Conservation (phyloP, 768 basidiomycete species). For the Mycena haematopus region DNA sequence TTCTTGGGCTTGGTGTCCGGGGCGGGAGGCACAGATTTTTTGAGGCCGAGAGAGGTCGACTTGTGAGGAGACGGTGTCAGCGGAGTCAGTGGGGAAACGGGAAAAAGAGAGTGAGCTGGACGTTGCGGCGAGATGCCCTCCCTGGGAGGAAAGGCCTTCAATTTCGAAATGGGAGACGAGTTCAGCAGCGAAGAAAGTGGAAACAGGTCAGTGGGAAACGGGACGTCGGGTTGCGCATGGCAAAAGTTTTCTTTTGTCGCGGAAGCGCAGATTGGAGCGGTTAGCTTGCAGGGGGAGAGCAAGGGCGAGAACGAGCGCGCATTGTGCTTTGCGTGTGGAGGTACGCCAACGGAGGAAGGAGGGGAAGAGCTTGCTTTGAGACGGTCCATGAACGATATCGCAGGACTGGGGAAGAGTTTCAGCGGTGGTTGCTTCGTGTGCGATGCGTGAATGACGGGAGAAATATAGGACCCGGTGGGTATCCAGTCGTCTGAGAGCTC, state of each 20-base stretch:
- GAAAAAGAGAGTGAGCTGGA: constrained; percentile 8
- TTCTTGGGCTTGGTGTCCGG: constrained; percentile 33
- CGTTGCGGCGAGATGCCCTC: constrained; percentile 3
- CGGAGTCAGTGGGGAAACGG: constrained; percentile 39
- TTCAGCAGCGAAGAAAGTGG: not conserved
- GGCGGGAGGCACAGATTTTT: constrained; percentile 26
- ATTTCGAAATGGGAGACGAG: not conserved
- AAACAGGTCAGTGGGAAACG: not conserved
- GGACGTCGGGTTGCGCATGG: not conserved
- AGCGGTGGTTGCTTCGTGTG: not conserved
- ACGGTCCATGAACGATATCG: constrained; percentile 24
- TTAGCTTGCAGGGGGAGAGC: constrained; percentile 20
- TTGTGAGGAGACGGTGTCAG: constrained; percentile 32
- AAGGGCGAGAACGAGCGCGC: not conserved
- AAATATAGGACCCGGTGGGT: constrained; percentile 21
- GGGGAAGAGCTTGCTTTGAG: constrained; percentile 17
- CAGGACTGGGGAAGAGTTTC: constrained; percentile 11
- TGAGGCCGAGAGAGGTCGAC: constrained; percentile 12
- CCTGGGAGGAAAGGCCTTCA: not conserved
- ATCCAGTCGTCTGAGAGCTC: constrained; percentile 25
- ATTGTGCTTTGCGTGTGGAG: not conserved
- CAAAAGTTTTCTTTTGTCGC: constrained; percentile 15
- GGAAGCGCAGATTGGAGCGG: not conserved
- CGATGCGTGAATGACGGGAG: constrained; percentile 10
- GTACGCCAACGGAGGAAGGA: not conserved